Conservation (phyloP, 2,329 filamentous ascomycete species). For the Talaromyces amestolkiae region DNA sequence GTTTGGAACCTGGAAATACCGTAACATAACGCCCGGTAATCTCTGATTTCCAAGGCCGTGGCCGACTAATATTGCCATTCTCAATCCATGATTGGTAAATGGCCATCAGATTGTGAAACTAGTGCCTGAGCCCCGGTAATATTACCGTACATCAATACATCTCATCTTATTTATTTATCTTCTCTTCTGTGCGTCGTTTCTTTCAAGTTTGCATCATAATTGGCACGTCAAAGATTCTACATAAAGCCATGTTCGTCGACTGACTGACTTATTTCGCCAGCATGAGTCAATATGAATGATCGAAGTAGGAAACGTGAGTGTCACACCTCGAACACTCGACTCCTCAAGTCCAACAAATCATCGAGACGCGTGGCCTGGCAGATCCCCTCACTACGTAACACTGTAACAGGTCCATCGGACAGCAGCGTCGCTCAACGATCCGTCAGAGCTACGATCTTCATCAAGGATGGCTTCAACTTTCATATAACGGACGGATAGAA, state of each 20-base stretch:
- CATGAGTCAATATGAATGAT: background rate
- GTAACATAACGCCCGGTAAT: background rate
- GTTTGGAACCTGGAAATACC: background rate
- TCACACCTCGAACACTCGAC: background rate
- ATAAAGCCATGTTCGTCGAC: background rate
- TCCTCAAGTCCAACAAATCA: background rate
- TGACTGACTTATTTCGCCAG: background rate
- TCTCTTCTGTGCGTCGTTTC: background rate
- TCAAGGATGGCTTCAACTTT: background rate
- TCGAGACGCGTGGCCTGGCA: background rate
- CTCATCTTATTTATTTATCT: background rate
- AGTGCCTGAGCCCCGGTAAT: constrained; percentile 3
- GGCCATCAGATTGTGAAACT: background rate
- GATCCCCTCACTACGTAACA: background rate
- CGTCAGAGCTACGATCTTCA: background rate
- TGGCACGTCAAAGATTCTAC: background rate
- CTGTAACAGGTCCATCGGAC: background rate
- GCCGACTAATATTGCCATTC: background rate
- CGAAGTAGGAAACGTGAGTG: background rate
- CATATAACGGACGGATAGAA: background rate
- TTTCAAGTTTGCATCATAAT: too few species aligned
- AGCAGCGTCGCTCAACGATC: background rate
- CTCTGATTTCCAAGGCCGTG: background rate
- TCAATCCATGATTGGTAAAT: background rate
- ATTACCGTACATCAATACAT: constrained; percentile 7